A percentile compares a stretch with the other conserved stretches of the same genome.
These are phyloP conservation scores for Heliamphora exappendiculata DNA, from an alignment of 148 eudicot genomes.

Conservation along the genomic window DNA sequence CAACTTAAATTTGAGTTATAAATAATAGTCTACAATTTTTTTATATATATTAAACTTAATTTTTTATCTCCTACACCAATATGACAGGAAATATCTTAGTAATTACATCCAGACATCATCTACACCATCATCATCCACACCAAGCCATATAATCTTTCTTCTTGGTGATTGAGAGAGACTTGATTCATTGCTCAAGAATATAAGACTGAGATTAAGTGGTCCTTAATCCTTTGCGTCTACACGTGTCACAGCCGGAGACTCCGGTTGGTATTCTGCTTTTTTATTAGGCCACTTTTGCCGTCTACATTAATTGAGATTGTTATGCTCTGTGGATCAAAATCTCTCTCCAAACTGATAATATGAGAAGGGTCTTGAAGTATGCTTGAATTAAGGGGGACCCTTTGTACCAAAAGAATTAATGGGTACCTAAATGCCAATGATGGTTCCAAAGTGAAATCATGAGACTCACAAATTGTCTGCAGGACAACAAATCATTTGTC, in stretches of 20 bases:
- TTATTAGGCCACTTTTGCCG: not conserved
- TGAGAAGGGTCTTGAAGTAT: not conserved
- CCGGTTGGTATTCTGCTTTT: not conserved
- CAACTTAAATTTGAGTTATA: too few species aligned
- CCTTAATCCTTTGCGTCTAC: slow-evolving; percentile 6
- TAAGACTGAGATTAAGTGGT: slow-evolving; percentile 8
- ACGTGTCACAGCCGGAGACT: not conserved
- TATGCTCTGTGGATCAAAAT: slow-evolving; percentile 9
- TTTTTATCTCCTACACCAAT: too few species aligned
- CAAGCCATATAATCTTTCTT: not conserved
- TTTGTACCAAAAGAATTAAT: too few species aligned
- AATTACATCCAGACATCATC: not conserved
- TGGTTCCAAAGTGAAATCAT: slow-evolving; percentile 11
- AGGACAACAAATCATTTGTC: too few species aligned
- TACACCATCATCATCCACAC: slow-evolving; percentile 2
- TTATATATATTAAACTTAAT: too few species aligned
- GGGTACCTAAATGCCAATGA: slow-evolving; percentile 4
- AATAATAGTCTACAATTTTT: too few species aligned
- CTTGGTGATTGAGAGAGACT: not conserved
- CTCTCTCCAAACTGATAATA: not conserved
- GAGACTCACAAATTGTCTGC: not conserved
- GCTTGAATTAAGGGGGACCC: slow-evolving; percentile 7
- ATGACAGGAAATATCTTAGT: too few species aligned
- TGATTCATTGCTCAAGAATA: not conserved
- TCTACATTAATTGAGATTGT: slow-evolving; percentile 9